Conservation (phyloP, 2,329 filamentous ascomycete genomes). For the Zymoseptoria tritici region DNA sequence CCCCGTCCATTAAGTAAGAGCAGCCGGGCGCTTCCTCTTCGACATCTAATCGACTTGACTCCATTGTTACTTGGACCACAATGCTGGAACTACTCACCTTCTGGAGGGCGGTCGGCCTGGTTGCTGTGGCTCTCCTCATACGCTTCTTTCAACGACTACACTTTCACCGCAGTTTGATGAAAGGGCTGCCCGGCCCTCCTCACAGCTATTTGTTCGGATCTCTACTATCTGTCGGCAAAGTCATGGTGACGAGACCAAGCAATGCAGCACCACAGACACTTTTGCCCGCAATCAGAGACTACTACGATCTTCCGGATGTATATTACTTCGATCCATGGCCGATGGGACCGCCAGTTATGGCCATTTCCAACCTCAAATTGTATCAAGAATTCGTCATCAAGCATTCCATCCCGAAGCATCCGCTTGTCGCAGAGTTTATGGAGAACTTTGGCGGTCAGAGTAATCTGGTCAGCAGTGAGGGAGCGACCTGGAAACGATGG, state of each 20-base stretch:
- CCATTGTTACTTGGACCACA: background rate
- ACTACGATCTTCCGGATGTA: conserved; percentile 31
- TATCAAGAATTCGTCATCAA: conserved; percentile 33
- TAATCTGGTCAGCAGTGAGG: conserved; percentile 34
- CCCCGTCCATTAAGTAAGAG: background rate
- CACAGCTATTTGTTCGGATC: conserved; percentile 37
- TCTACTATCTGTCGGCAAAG: conserved; percentile 33
- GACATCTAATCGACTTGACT: background rate
- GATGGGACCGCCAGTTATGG: conserved; percentile 26
- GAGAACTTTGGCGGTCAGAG: conserved; percentile 31
- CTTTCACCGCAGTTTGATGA: conserved; percentile 19
- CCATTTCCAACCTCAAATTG: conserved; percentile 34
- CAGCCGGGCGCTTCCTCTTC: too few species aligned
- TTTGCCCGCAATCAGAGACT: conserved; percentile 29
- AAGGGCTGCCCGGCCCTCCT: conserved; percentile 33
- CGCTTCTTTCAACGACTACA: conserved; percentile 23
- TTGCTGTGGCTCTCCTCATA: conserved; percentile 17
- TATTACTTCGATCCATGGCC: conserved; percentile 44
- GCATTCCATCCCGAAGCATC: conserved; percentile 30
- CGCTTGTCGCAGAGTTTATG: conserved; percentile 24
- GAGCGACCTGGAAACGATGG: conserved; percentile 38
- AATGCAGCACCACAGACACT: conserved; percentile 32
- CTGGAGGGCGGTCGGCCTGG: conserved; percentile 15
- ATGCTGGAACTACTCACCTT: conserved; percentile 14
- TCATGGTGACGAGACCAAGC: conserved; percentile 27